phyloP scores from a whole-genome alignment of 2,329 filamentous ascomycete genomes.

The Polytolypa hystricis region DNA sequence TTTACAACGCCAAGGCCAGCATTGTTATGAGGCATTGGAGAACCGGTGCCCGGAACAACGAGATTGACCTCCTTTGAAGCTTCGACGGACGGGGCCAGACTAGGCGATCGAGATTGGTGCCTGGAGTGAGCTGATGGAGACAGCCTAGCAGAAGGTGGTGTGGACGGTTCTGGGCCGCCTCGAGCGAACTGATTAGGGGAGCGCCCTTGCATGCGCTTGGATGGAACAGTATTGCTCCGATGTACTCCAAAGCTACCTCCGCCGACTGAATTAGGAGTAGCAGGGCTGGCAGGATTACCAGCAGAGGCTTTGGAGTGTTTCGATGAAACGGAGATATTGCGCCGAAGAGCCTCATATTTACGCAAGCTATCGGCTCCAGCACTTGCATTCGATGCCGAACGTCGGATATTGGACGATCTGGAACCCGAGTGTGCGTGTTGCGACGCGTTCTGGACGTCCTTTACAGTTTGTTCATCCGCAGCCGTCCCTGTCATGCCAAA shows the following conservation, averaged over 20 bases:
- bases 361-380: slow-evolving; percentile 78
- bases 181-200: slow-evolving; percentile 8
- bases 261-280: slow-evolving; percentile 45
- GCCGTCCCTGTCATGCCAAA: slow-evolving; percentile 98
- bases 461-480: slow-evolving; percentile 70
- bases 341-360: slow-evolving; percentile 59
- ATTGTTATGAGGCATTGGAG: slow-evolving; percentile 6
- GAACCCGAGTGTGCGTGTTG: slow-evolving; percentile 38
- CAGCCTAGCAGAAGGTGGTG: slow-evolving; percentile 33
- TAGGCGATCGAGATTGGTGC: slow-evolving; percentile 20
- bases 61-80: slow-evolving; percentile 9
- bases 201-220: slow-evolving; percentile 52
- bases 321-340: slow-evolving; percentile 91
- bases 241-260: slow-evolving; percentile 44
- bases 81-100: slow-evolving; percentile 16
- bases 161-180: slow-evolving; percentile 17
- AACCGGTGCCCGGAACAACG: too few species aligned
- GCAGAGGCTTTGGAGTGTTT: slow-evolving; percentile 67
- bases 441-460: slow-evolving; percentile 47
- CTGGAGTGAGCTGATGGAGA: slow-evolving; percentile 19
- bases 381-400: slow-evolving; percentile 80
- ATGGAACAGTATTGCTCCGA: slow-evolving; percentile 84
- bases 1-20: background rate
- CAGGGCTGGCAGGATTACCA: slow-evolving; percentile 54
- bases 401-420: slow-evolving; percentile 47